Evolutionary conservation across 1,284 basidiomycete genomes (phyloP), one percentile per base, ranked within the genome.

Genomic region (Puccinia coronata): DNA sequence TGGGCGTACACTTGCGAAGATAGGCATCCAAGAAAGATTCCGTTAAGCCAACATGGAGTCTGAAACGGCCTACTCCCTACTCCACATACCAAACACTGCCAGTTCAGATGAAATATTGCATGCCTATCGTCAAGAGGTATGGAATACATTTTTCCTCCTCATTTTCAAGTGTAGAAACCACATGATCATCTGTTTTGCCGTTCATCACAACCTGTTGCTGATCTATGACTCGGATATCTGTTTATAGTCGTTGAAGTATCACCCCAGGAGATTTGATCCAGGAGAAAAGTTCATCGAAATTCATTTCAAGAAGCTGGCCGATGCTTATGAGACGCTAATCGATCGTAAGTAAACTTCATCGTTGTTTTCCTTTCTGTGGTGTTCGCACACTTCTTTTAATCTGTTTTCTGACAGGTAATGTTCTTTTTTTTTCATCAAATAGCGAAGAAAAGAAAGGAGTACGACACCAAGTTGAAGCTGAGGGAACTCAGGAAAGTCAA

Each of bases 271-370:
- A 12, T 69, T 43, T 47, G n/a, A 43, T 43, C 65, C 65, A 25
- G 41, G 47, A 25, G 65, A 69, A 5, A 31, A n/a, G 14, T 69
- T 69, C 18, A 69, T 69, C 47, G 41, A 69, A n/a, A 69, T 69
- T n/a, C 65, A 69, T 47, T 69, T 69, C 39, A 69, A 69, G 39
- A 69, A 69, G 47, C 47, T 69, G 34, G 65, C 65, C 2, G 65
- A 69, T 25, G 65, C 65, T 8, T 69, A 69, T 49, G 47, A 43
- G 47, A 49, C 47, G 2, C 34, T 69, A 12, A 69, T 69, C 25
- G 65, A 69, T 47, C 65, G 65, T 69, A 14, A 69, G 65, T 69
- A 43, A 16, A 43, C n/a, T n/a, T n/a, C n/a, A n/a, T n/a, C n/a
- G 16, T 16, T 63, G 28, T 34, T 63, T 11, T 28, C 41, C 5